A percentile compares a stretch with the other conserved stretches of the same genome.
phyloP scores from a whole-genome alignment of 495 filamentous ascomycete genomes.

The Neurospora tetrasperma region DNA sequence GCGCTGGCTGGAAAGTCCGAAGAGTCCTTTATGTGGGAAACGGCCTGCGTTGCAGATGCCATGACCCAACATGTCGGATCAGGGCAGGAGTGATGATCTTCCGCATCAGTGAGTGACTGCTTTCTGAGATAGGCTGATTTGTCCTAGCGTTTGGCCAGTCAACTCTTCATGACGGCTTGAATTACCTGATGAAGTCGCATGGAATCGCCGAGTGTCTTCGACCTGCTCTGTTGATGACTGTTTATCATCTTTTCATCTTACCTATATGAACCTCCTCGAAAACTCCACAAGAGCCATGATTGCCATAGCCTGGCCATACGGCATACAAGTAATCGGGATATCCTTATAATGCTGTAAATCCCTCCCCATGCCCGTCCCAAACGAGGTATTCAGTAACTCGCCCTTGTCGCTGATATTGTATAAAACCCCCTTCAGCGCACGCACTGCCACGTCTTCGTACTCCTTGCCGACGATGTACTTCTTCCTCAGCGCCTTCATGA shows the following conservation, averaged over 20 bases:
- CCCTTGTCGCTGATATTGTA: conserved; percentile 48
- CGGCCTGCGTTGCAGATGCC: not conserved
- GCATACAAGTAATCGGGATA: conserved; percentile 62
- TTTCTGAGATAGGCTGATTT: not conserved
- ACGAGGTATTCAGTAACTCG: conserved; percentile 58
- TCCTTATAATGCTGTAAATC: conserved; percentile 57
- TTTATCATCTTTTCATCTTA: not conserved
- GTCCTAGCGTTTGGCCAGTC: too few relatives aligned
- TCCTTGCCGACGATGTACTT: conserved; percentile 45
- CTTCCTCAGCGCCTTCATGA: conserved; percentile 58
- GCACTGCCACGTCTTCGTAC: conserved; percentile 39
- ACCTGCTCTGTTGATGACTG: not conserved
- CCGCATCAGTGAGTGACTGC: not conserved
- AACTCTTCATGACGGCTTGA: too few relatives aligned
- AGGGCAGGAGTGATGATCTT: not conserved
- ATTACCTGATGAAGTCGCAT: too few relatives aligned
- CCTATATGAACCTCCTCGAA: conserved; percentile 43
- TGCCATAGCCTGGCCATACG: conserved; percentile 70
- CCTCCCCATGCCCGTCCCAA: conserved; percentile 63
- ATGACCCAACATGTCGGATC: not conserved
- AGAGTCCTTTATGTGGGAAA: too few relatives aligned
- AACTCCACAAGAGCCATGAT: conserved; percentile 63
- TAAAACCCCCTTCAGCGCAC: conserved; percentile 51
- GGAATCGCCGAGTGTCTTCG: too few relatives aligned
- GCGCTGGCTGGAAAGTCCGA: too few relatives aligned